These are phyloP conservation scores for Capillidium heterosporum DNA, from an alignment of 371 early-diverging fungal genomes.

Conservation along the genomic window DNA sequence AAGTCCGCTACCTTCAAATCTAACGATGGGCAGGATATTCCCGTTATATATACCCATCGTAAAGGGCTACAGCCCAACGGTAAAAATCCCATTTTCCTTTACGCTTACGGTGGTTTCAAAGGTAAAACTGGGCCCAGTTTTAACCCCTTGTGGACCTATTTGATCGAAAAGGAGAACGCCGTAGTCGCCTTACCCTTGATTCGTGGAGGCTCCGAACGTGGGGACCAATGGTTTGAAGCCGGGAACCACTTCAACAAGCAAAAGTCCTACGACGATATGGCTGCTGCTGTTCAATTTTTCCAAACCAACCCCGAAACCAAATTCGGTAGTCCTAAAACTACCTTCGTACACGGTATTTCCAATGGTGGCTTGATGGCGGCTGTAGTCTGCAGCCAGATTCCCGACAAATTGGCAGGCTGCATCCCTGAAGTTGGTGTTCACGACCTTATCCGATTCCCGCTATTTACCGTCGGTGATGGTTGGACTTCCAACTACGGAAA, in stretches of 20 bases:
- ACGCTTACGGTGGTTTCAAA: constrained; percentile 47
- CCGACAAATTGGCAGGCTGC: constrained; percentile 26
- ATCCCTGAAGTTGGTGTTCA: constrained; percentile 26
- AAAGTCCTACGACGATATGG: constrained; percentile 27
- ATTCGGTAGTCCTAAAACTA: constrained; percentile 15
- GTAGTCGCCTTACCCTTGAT: constrained; percentile 18
- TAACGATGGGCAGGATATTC: constrained; percentile 40
- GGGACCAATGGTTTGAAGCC: constrained; percentile 23
- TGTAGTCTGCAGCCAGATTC: constrained; percentile 12
- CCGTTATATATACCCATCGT: constrained; percentile 31
- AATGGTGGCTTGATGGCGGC: constrained; percentile 42
- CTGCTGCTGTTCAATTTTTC: constrained; percentile 22
- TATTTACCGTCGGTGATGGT: constrained; percentile 29
- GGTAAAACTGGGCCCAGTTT: constrained; percentile 24
- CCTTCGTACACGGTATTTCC: constrained; percentile 45
- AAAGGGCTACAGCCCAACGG: constrained; percentile 20
- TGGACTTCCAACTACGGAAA: constrained; percentile 28
- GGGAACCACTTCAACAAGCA: constrained; percentile 21
- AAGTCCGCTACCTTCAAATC: constrained; percentile 31
- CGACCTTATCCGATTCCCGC: constrained; percentile 34
- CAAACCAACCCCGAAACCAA: constrained; percentile 18
- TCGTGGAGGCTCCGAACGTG: constrained; percentile 32
- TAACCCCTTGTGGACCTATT: constrained; percentile 17
- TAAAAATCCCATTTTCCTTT: constrained; percentile 29
- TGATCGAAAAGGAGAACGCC: constrained; percentile 23